These are phyloP conservation scores for Colletotrichum sp. DNA, from an alignment of 2,329 filamentous ascomycete genomes.

Conservation along the genomic window DNA sequence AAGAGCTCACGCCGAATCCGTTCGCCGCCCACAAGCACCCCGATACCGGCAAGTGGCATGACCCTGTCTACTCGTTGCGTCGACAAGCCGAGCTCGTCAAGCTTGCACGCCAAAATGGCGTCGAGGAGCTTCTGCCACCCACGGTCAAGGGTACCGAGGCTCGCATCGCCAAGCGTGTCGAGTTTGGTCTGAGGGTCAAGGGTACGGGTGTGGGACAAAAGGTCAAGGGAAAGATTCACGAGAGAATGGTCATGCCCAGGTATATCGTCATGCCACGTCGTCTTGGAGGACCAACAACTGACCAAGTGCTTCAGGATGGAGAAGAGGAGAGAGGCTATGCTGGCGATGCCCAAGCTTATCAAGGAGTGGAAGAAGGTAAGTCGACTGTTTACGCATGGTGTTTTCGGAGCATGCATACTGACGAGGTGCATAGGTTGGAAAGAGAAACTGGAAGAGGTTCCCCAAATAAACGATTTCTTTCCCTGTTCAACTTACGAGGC, in stretches of 20 bases:
- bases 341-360: constrained; percentile 92
- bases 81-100: constrained; percentile 92
- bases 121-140: constrained; percentile 80
- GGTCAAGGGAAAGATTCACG: constrained; percentile 95
- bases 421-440: constrained; percentile 53
- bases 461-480: constrained; percentile 51
- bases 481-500: not conserved
- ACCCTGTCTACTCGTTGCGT: constrained; percentile 82
- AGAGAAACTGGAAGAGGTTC: constrained; percentile 61
- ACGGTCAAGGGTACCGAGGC: constrained; percentile 78
- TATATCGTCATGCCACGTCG: constrained; percentile 40
- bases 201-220: constrained; percentile 90
- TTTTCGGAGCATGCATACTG: constrained; percentile 32
- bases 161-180: constrained; percentile 73
- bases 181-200: constrained; percentile 84
- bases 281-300: constrained; percentile 27
- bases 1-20: constrained; percentile 71
- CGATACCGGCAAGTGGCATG: constrained; percentile 80
- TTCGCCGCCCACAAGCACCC: constrained; percentile 83
- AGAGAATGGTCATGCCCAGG: constrained; percentile 81
- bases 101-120: constrained; percentile 77
- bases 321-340: constrained; percentile 87
- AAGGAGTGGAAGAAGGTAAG: constrained; percentile 90
- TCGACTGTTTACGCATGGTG: constrained; percentile 10
- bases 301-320: constrained; percentile 68